Evolutionary conservation across 2,329 filamentous ascomycete genomes (phyloP).

Genomic region (Calonectria hongkongensis): DNA sequence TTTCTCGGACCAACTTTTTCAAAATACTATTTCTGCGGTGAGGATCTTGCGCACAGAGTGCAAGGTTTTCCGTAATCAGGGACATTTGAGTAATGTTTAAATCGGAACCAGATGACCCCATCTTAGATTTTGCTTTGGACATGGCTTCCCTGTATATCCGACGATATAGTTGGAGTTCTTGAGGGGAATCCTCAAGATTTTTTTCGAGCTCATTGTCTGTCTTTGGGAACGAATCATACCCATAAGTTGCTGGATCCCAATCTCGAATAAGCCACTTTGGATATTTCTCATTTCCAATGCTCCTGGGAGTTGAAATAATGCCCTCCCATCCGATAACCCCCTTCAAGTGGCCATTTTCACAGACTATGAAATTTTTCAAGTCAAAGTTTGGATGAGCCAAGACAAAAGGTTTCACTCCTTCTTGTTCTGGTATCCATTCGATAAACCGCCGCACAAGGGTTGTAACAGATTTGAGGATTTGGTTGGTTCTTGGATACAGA

Average conservation of each 20-base stretch:
- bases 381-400: constrained; percentile 56
- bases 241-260: constrained; percentile 46
- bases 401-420: constrained; percentile 42
- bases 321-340: constrained; percentile 58
- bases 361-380: constrained; percentile 57
- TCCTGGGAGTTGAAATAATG: constrained; percentile 49
- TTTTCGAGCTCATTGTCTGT: neutral
- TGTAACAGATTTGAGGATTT: neutral
- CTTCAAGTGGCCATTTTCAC: constrained; percentile 52
- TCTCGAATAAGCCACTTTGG: constrained; percentile 46
- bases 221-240: constrained; percentile 32
- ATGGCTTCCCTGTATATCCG: neutral
- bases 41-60: neutral
- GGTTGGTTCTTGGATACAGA: neutral
- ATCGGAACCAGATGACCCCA: neutral
- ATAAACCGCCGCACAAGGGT: constrained; percentile 9
- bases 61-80: neutral
- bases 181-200: constrained; percentile 4
- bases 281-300: constrained; percentile 49
- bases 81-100: constrained; percentile 2
- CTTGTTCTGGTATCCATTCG: constrained; percentile 13
- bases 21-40: neutral
- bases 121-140: neutral
- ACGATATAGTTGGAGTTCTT: constrained; percentile 6
- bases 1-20: neutral